Conservation (phyloP, 108 stramenopile genomes). For the Craspedostauros australis region DNA sequence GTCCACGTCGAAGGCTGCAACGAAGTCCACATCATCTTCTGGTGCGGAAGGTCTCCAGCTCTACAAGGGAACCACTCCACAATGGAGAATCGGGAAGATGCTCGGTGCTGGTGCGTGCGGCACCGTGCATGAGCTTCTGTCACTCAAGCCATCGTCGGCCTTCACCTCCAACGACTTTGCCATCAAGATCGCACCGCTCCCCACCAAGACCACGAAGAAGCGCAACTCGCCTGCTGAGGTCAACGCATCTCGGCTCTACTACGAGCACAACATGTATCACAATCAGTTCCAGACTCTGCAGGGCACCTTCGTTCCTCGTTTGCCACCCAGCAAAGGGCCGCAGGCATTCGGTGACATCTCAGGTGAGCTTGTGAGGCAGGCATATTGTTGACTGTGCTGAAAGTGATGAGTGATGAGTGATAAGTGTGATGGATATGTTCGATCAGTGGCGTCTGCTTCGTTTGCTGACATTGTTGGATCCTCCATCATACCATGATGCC, state of each 20-base stretch:
- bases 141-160: neutral
- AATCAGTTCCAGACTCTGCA: slow-evolving; percentile 37
- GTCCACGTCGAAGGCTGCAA: too few relatives aligned
- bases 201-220: slow-evolving; percentile 33
- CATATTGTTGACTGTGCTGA: slow-evolving; percentile 15
- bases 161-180: slow-evolving; percentile 29
- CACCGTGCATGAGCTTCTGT: slow-evolving; percentile 47
- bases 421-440: too few relatives aligned
- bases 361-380: neutral
- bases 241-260: slow-evolving; percentile 52
- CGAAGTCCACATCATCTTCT: too few relatives aligned
- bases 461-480: neutral
- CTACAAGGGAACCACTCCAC: slow-evolving; percentile 10
- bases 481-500: neutral
- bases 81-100: slow-evolving; percentile 49
- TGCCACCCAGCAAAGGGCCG: slow-evolving; percentile 31
- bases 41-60: slow-evolving; percentile 15
- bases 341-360: too few relatives aligned
- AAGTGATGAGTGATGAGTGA: too few relatives aligned
- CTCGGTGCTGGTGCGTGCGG: slow-evolving; percentile 68
- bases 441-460: too few relatives aligned
- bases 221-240: slow-evolving; percentile 40
- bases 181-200: slow-evolving; percentile 49
- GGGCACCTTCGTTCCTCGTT: slow-evolving; percentile 49
- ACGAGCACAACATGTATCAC: slow-evolving; percentile 47